phyloP scores from a whole-genome alignment of 1,139 yeast species.

The Zygoascus meyerae region DNA sequence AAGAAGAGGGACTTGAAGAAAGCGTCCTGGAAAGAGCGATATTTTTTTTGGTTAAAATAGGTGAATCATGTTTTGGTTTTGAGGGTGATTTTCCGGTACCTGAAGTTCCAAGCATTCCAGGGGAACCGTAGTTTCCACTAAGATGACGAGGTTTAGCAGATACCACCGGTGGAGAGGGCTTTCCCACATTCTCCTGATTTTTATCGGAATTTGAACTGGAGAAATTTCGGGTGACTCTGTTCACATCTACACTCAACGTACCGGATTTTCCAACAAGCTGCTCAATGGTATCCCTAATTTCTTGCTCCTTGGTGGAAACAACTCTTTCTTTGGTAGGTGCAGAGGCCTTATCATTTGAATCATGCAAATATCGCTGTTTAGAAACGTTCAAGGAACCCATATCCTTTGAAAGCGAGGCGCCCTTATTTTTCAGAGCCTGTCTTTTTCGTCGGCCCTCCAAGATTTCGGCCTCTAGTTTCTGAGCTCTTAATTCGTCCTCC shows the following conservation, averaged over 20 bases:
- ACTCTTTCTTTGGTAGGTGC: not conserved
- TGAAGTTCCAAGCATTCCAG: too few species aligned
- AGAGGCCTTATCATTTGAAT: not conserved
- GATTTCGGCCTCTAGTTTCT: conserved; percentile 33
- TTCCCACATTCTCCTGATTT: too few species aligned
- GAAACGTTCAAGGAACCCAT: not conserved
- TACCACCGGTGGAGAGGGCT: not conserved
- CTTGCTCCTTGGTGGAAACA: conserved; percentile 18
- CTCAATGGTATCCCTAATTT: conserved; percentile 21
- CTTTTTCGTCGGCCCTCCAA: conserved; percentile 31
- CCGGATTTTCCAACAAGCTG: conserved; percentile 22
- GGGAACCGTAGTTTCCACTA: not conserved
- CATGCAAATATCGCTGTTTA: not conserved
- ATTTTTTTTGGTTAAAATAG: too few species aligned
- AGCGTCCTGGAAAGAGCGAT: too few species aligned
- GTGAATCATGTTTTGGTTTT: too few species aligned
- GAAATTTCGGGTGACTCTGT: not conserved
- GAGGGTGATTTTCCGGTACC: too few species aligned
- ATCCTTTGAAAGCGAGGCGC: not conserved
- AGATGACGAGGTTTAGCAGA: conserved; percentile 3
- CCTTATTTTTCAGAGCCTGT: conserved; percentile 24
- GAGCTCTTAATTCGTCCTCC: conserved; percentile 35
- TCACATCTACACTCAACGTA: not conserved
- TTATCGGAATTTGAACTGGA: not conserved
- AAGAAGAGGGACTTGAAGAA: too few species aligned